Evolutionary conservation across 2,329 filamentous ascomycete genomes (phyloP).

Genomic region (Fusarium buxicola): DNA sequence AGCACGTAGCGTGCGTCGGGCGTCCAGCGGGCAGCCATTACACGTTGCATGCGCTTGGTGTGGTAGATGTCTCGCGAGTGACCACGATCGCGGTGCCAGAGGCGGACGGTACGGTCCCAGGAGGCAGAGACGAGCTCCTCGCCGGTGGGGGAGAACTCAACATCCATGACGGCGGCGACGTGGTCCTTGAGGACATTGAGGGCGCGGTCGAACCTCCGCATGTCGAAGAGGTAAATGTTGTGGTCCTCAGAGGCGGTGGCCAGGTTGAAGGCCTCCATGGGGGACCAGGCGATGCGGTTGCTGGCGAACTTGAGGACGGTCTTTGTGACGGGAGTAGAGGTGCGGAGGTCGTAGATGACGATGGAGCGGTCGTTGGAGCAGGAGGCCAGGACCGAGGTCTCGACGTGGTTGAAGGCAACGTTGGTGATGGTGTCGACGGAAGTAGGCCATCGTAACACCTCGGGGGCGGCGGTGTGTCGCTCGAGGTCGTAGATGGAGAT

Average conservation of each 20-base stretch:
- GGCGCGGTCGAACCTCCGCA: slow-evolving; percentile 88
- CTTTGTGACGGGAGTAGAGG: slow-evolving; percentile 83
- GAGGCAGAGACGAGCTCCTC: slow-evolving; percentile 92
- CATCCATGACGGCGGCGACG: slow-evolving; percentile 92
- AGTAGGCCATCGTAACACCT: slow-evolving; percentile 88
- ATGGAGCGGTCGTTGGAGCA: slow-evolving; percentile 87
- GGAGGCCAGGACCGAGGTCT: slow-evolving; percentile 90
- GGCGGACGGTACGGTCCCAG: slow-evolving; percentile 84
- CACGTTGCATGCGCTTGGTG: slow-evolving; percentile 97
- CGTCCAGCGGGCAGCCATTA: slow-evolving; percentile 86
- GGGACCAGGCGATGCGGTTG: slow-evolving; percentile 92
- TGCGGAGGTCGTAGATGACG: slow-evolving; percentile 92
- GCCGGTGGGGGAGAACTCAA: slow-evolving; percentile 94
- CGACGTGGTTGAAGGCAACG: slow-evolving; percentile 91
- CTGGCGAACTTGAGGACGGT: slow-evolving; percentile 84
- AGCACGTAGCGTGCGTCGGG: slow-evolving; percentile 91
- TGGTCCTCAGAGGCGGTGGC: slow-evolving; percentile 95
- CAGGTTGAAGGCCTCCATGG: slow-evolving; percentile 96
- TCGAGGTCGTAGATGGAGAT: slow-evolving; percentile 92
- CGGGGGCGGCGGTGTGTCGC: slow-evolving; percentile 81
- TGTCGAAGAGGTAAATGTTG: slow-evolving; percentile 89
- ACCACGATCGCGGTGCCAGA: slow-evolving; percentile 84
- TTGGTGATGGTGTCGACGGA: slow-evolving; percentile 90
- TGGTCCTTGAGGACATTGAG: slow-evolving; percentile 92
- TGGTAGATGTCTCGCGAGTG: slow-evolving; percentile 95